Base-by-base conservation (phyloP, 2,329 filamentous ascomycete genomes). In the Fusarium albosuccineum region DNA sequence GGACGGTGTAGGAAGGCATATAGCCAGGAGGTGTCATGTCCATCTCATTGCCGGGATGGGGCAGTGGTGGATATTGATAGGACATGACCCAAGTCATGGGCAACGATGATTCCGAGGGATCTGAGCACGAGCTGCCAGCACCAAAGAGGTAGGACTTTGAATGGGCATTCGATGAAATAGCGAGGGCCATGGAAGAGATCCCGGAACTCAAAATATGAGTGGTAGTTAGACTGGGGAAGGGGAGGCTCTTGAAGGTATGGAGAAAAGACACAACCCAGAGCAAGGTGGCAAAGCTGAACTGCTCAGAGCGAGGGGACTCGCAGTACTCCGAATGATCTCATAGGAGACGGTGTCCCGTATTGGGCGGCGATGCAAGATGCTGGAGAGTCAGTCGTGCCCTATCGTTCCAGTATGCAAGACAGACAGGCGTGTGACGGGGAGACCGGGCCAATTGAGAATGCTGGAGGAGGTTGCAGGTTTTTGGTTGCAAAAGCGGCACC, bases 21-120 rank as follows among this genome's bases (percentile, higher is more conserved):
- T 71, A 85, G 58, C 75, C 74, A 52, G 78, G 70, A 51, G 79
- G 77, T 49, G 80, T 74, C 65, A 82, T 74, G 57, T 80, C 79
- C 77, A 82, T 79, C 52, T 81, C 80, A 67, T 76, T 70, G 71
- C 77, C 77, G 73, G 77, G 78, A 54, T 77, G 77, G 66, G 81
- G 77, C 60, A 80, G 78, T 65, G 80, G 76, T 46, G 82, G 80
- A 71, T 85, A 86, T 66, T 83, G 82, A 72, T 84, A 83, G 66
- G 84, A 79, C 82, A 85, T 85, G 67, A 60, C 52, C 30, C 49
- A 57, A 53, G 64, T 63, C 66, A 72, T 71, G 52, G 63, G 57
- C 52, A 37, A 46, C 27, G 62, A 50, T 13, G 49, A 56, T 39
- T 63, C 49, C 33, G 64, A 39, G 29, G 53, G 39, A 34, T 57